phyloP scores from a whole-genome alignment of 805 yeast genomes.

The Monosporozyma solicola region DNA sequence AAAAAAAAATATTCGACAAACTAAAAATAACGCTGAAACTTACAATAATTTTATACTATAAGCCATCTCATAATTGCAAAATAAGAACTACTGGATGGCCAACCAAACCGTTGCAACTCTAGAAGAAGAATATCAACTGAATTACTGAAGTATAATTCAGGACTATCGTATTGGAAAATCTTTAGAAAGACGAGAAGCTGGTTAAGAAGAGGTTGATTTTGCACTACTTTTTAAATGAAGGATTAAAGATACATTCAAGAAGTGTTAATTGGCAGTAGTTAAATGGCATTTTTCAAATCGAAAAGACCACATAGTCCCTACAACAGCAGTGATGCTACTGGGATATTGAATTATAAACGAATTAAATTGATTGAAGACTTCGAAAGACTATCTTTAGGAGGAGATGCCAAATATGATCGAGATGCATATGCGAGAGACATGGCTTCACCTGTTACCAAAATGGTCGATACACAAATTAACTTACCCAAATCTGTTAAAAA shows the following conservation, averaged over 20 bases:
- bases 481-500: constrained; percentile 5
- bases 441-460: constrained; percentile 1
- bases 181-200: background rate
- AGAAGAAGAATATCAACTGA: background rate
- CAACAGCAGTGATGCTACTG: constrained; percentile 11
- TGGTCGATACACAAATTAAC: constrained; percentile 5
- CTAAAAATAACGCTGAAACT: background rate
- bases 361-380: constrained; percentile 27
- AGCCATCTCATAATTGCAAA: background rate
- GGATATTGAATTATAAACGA: constrained; percentile 27
- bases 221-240: background rate
- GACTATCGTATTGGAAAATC: background rate
- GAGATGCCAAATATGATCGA: background rate
- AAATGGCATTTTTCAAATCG: constrained; percentile 12
- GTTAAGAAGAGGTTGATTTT: background rate
- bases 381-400: constrained; percentile 20
- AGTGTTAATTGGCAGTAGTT: background rate
- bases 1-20: background rate
- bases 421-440: background rate
- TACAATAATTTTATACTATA: background rate
- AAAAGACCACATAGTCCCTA: constrained; percentile 18
- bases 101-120: background rate
- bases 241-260: background rate
- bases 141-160: background rate
- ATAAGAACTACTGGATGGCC: background rate